Conservation (phyloP, 2,329 filamentous ascomycete genomes). For the Xylariaceae sp. region DNA sequence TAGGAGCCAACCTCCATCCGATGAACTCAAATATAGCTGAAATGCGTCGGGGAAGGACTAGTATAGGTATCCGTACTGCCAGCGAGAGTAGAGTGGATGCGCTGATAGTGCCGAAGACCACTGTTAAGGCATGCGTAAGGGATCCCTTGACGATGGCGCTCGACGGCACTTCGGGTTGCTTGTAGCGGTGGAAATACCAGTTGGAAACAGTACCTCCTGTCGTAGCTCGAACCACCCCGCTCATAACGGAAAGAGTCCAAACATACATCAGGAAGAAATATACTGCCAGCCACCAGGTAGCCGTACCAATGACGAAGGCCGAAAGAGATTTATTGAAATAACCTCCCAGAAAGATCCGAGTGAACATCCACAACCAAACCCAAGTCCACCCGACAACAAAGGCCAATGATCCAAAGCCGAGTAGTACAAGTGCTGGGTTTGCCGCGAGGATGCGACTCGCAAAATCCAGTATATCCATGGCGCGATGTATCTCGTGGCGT, state of each 20-base stretch:
- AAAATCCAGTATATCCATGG: constrained; percentile 88
- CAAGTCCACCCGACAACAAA: constrained; percentile 86
- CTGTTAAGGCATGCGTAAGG: constrained; percentile 74
- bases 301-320: constrained; percentile 75
- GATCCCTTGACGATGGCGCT: constrained; percentile 79
- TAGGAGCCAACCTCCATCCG: constrained; percentile 76
- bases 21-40: constrained; percentile 64
- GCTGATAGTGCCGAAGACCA: constrained; percentile 88
- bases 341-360: constrained; percentile 88
- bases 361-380: constrained; percentile 96
- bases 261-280: constrained; percentile 93
- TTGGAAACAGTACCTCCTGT: constrained; percentile 95
- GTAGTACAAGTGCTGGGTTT: constrained; percentile 74
- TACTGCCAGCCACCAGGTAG: constrained; percentile 91
- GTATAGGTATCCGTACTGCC: constrained; percentile 75
- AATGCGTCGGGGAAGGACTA: constrained; percentile 72
- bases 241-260: constrained; percentile 86
- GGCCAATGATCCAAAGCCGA: constrained; percentile 75
- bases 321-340: constrained; percentile 63
- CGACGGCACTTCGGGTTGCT: constrained; percentile 71
- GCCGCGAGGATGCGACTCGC: constrained; percentile 81
- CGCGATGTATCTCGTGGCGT: constrained; percentile 74
- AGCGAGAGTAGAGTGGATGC: constrained; percentile 79
- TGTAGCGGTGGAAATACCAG: constrained; percentile 97
- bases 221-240: constrained; percentile 83